phyloP scores from a whole-genome alignment of 164 flowering plant species.

The Akebia trifoliata region DNA sequence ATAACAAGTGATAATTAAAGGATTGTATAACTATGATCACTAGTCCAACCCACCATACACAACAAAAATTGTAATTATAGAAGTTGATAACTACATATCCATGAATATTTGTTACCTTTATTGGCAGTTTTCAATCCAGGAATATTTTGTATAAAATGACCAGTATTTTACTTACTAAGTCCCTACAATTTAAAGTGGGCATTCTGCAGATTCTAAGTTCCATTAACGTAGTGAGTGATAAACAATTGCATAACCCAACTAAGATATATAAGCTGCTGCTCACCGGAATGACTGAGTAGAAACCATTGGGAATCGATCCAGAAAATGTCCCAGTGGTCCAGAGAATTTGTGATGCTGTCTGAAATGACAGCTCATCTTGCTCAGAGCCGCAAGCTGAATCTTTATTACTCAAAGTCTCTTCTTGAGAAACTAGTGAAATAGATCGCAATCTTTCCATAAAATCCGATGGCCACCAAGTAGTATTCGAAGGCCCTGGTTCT shows the following conservation, averaged over 20 bases:
- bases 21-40: too few species aligned
- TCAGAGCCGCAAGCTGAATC: conserved; percentile 33
- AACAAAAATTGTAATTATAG: too few species aligned
- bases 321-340: conserved; percentile 84
- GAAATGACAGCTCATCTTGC: conserved; percentile 46
- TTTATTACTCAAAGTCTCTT: conserved; percentile 34
- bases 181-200: too few species aligned
- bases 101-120: too few species aligned
- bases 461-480: conserved; percentile 77
- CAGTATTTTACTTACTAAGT: too few species aligned
- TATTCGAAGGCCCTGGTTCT: conserved; percentile 59
- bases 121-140: too few species aligned
- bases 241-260: neutral
- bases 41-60: too few species aligned
- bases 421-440: conserved; percentile 58
- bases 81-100: too few species aligned
- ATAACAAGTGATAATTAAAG: too few species aligned
- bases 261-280: conserved; percentile 25
- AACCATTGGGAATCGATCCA: conserved; percentile 89
- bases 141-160: too few species aligned
- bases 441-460: conserved; percentile 68
- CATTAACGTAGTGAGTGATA: neutral
- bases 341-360: conserved; percentile 72
- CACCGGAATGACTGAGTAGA: conserved; percentile 84
- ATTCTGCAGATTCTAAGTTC: too few species aligned